Evolutionary conservation across 495 filamentous ascomycete genomes (phyloP).

Genomic region (Bryoglossum gracile): DNA sequence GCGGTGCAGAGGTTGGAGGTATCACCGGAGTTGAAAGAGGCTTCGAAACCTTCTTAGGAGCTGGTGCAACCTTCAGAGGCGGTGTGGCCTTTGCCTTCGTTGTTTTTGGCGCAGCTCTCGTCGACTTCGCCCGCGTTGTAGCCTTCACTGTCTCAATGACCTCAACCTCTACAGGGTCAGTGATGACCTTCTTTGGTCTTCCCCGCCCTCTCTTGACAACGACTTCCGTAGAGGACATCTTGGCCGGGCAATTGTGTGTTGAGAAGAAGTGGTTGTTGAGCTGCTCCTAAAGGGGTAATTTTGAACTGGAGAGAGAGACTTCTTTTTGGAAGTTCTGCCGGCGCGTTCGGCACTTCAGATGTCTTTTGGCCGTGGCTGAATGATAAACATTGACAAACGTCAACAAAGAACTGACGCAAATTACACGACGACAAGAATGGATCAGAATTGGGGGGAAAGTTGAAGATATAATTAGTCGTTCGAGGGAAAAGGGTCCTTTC

Average conservation of each 20-base stretch:
- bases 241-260: background rate
- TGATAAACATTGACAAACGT: background rate
- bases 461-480: background rate
- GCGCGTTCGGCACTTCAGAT: slow-evolving; percentile 13
- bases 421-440: background rate
- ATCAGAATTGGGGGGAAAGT: too few relatives aligned
- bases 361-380: slow-evolving; percentile 9
- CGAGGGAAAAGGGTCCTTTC: background rate
- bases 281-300: slow-evolving; percentile 5
- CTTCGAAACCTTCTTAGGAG: slow-evolving; percentile 1
- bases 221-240: slow-evolving; percentile 22
- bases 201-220: slow-evolving; percentile 24
- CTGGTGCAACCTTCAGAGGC: slow-evolving; percentile 7
- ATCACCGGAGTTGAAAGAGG: background rate
- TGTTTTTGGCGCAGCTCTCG: slow-evolving; percentile 15
- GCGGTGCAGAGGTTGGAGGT: background rate
- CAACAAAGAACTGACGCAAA: background rate
- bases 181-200: slow-evolving; percentile 25
- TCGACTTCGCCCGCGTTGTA: slow-evolving; percentile 19
- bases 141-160: slow-evolving; percentile 12
- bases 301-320: slow-evolving; percentile 2
- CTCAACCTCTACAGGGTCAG: slow-evolving; percentile 18
- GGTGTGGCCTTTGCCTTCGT: slow-evolving; percentile 6
- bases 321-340: background rate
- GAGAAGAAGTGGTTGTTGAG: background rate